Percentiles rank a stretch among this genome's conserved stretches.
Conservation (phyloP, 495 filamentous ascomycete species). For the Lasiosphaeria hispida region DNA sequence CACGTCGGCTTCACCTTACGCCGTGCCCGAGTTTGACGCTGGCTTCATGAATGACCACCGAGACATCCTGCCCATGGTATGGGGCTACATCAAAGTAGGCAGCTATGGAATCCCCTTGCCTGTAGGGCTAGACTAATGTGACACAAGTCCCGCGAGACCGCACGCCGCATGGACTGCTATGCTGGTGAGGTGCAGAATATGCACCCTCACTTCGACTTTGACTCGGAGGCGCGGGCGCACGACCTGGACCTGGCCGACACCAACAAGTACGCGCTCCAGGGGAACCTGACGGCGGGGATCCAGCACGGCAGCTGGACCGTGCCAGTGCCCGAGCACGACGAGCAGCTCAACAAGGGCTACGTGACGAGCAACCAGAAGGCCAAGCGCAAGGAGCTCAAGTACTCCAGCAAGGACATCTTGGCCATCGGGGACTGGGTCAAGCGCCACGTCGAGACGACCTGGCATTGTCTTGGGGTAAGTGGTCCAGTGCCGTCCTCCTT, state of each 20-base stretch:
- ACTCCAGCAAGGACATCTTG: constrained; percentile 63
- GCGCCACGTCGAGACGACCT: constrained; percentile 75
- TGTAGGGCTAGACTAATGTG: too few species aligned
- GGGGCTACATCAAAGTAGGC: constrained; percentile 88
- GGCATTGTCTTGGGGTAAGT: constrained; percentile 62
- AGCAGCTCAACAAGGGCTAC: constrained; percentile 44
- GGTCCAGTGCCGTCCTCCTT: too few species aligned
- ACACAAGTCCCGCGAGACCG: constrained; percentile 81
- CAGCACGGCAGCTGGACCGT: constrained; percentile 52
- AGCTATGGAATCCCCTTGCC: too few species aligned
- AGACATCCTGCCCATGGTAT: constrained; percentile 81
- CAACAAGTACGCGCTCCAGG: constrained; percentile 68
- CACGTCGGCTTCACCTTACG: constrained; percentile 67
- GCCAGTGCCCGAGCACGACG: constrained; percentile 40
- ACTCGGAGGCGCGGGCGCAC: constrained; percentile 63
- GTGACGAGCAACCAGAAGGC: constrained; percentile 52
- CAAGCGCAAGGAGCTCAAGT: constrained; percentile 61
- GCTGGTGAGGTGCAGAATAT: constrained; percentile 71
- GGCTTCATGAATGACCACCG: constrained; percentile 85
- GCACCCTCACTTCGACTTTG: constrained; percentile 65
- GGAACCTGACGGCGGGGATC: constrained; percentile 71
- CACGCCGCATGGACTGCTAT: constrained; percentile 72
- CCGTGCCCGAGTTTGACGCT: constrained; percentile 73
- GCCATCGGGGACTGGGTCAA: constrained; percentile 76
- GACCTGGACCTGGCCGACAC: constrained; percentile 75